Conservation (phyloP, 2,329 filamentous ascomycete species). For the Colletotrichum spaethianum region DNA sequence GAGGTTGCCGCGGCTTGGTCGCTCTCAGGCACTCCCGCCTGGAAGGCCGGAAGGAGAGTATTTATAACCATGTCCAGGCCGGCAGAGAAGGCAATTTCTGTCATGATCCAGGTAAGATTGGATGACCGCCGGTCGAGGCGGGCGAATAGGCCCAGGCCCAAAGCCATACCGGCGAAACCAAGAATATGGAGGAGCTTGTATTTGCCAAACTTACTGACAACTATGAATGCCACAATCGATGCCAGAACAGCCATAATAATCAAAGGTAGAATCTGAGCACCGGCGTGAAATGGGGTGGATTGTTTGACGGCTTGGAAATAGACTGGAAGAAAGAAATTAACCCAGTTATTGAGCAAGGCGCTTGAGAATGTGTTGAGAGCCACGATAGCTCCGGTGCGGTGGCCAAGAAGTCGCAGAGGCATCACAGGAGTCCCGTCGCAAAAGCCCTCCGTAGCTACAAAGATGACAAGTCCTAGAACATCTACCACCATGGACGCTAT, state of each 20-base stretch:
- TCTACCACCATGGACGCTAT: constrained; percentile 61
- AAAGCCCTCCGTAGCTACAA: constrained; percentile 77
- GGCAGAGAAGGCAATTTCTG: constrained; percentile 56
- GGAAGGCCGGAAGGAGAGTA: constrained; percentile 59
- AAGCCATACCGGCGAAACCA: constrained; percentile 54
- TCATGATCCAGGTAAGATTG: constrained; percentile 54
- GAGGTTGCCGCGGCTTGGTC: constrained; percentile 55
- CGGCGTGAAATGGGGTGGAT: constrained; percentile 50
- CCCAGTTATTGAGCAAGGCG: constrained; percentile 48
- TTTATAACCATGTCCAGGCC: constrained; percentile 60
- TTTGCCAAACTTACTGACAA: constrained; percentile 51
- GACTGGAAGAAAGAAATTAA: constrained; percentile 58
- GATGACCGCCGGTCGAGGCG: constrained; percentile 52
- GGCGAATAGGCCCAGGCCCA: constrained; percentile 58
- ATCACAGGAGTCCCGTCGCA: constrained; percentile 82
- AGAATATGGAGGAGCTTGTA: constrained; percentile 53
- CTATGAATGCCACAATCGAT: constrained; percentile 45
- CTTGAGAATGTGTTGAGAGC: constrained; percentile 45
- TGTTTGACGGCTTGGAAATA: constrained; percentile 61
- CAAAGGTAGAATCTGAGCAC: constrained; percentile 51
- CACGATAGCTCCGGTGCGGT: constrained; percentile 44
- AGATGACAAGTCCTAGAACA: constrained; percentile 51
- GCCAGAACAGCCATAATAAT: constrained; percentile 49
- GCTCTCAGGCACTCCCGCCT: constrained; percentile 51
- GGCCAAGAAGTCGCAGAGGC: constrained; percentile 64